Evolutionary conservation across 352 stramenopile genomes (phyloP), one percentile per base, ranked within the genome.

Genomic region (Pythium aphanidermatum): DNA sequence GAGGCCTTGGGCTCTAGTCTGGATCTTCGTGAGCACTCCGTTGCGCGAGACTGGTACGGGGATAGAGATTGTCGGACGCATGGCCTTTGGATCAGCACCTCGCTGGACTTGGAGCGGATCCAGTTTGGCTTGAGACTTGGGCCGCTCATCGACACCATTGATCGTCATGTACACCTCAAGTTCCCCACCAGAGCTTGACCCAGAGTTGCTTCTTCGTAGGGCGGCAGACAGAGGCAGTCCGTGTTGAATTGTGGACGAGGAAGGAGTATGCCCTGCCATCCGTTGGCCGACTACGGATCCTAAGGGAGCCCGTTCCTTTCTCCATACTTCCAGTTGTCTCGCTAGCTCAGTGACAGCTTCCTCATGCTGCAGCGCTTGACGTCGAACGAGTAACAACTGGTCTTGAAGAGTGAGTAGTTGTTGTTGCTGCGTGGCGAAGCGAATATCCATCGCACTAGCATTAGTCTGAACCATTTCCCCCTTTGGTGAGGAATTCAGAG

Each of bases 51-150:
- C 38, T 30, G 39, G 34, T 23, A 37, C 21, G 2, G 40, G 48
- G 2, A 51, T 36, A 10, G 41, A 38, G 20, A 66, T 50, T 13
- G 51, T 46, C n/a, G 41, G 19, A 29, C 17, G n/a, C 44, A 47
- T 6, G 43, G 51, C 4, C 41, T 23, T 21, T 65, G 29, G 53
- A 17, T 66, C 63, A 2, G 38, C 60, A 5, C 74, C 51, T 39
- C 69, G 75, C 20, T 80, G 60, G 35, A 70, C 52, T 10, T 76
- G 59, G 17, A 88, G 56, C 19, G 71, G 76, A 33, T 85, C 74
- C 4, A 89, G 61, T 30, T 81, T 85, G 3, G 71, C 29, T 24
- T 89, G 74, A 6, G 67, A 80, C 20, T 72, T 76, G 17, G 51
- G 63, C 2, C 70, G 63, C 12, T 81, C 70, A 20, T 58, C 42